Percentiles rank a stretch among this genome's conserved stretches.
phyloP scores from a whole-genome alignment of 108 stramenopile species.

The Parmales sp. region DNA sequence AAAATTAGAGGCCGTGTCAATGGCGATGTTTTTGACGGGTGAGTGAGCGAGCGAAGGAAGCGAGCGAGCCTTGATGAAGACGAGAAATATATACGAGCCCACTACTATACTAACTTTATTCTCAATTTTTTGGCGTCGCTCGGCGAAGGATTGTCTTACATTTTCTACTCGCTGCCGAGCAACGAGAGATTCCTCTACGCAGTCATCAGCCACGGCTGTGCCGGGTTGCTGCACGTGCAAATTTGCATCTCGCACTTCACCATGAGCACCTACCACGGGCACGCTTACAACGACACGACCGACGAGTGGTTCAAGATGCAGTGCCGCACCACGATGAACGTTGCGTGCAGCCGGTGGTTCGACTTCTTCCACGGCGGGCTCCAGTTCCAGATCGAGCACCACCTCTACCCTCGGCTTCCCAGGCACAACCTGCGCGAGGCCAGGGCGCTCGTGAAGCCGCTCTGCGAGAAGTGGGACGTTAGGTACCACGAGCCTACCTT shows the following conservation, averaged over 20 bases:
- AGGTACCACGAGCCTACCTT: conserved; percentile 51
- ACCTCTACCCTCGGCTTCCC: conserved; percentile 78
- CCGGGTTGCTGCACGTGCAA: conserved; percentile 74
- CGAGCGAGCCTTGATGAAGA: conserved; percentile 26
- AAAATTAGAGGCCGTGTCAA: conserved; percentile 40
- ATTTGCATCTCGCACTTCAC: conserved; percentile 68
- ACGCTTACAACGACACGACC: conserved; percentile 31
- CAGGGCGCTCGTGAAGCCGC: conserved; percentile 39
- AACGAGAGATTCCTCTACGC: conserved; percentile 43
- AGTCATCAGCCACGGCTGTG: conserved; percentile 62
- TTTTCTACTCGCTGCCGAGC: conserved; percentile 35
- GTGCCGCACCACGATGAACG: conserved; percentile 60
- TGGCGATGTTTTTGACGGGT: too few species aligned
- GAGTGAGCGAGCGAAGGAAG: too few species aligned
- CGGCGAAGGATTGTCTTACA: too few species aligned
- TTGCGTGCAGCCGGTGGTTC: conserved; percentile 59
- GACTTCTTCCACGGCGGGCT: conserved; percentile 91
- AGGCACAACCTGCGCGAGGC: conserved; percentile 67
- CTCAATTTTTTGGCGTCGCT: too few species aligned
- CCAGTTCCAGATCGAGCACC: conserved; percentile 85
- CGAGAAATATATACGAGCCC: neutral
- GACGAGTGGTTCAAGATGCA: conserved; percentile 51
- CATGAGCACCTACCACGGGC: conserved; percentile 42
- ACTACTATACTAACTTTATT: too few species aligned
- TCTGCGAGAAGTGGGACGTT: conserved; percentile 66